Evolutionary conservation across 2,329 filamentous ascomycete species (phyloP).

Genomic region (Colletotrichum chlorophyti): DNA sequence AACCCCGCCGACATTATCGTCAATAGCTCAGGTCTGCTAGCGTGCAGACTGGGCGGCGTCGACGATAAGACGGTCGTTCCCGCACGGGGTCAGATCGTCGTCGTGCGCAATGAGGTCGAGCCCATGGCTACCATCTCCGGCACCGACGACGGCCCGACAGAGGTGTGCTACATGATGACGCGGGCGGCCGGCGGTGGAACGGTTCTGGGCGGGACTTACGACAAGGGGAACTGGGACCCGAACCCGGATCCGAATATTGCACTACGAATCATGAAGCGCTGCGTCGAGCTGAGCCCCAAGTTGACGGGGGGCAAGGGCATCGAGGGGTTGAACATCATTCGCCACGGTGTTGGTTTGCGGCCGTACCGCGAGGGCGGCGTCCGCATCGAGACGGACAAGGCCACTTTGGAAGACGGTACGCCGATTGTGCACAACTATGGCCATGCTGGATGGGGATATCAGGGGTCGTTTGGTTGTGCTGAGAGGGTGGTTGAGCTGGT

Average conservation of each 20-base stretch:
- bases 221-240: constrained; percentile 80
- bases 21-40: constrained; percentile 74
- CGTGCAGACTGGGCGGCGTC: constrained; percentile 72
- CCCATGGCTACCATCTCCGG: constrained; percentile 75
- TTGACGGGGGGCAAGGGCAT: constrained; percentile 72
- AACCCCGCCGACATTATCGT: constrained; percentile 66
- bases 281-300: constrained; percentile 67
- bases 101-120: constrained; percentile 80
- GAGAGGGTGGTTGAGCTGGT: constrained; percentile 71
- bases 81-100: constrained; percentile 74
- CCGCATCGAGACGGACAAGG: constrained; percentile 75
- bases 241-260: constrained; percentile 82
- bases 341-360: constrained; percentile 83
- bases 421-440: constrained; percentile 84
- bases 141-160: constrained; percentile 75
- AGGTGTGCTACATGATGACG: constrained; percentile 83
- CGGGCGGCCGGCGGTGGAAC: constrained; percentile 82
- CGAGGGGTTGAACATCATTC: constrained; percentile 75
- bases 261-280: constrained; percentile 82
- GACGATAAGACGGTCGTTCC: constrained; percentile 69
- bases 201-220: constrained; percentile 85
- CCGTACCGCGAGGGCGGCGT: constrained; percentile 78
- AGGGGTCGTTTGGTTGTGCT: constrained; percentile 74
- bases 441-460: constrained; percentile 80
- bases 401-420: constrained; percentile 59